phyloP scores from a whole-genome alignment of 768 basidiomycete species.

The Lactarius trivialis region DNA sequence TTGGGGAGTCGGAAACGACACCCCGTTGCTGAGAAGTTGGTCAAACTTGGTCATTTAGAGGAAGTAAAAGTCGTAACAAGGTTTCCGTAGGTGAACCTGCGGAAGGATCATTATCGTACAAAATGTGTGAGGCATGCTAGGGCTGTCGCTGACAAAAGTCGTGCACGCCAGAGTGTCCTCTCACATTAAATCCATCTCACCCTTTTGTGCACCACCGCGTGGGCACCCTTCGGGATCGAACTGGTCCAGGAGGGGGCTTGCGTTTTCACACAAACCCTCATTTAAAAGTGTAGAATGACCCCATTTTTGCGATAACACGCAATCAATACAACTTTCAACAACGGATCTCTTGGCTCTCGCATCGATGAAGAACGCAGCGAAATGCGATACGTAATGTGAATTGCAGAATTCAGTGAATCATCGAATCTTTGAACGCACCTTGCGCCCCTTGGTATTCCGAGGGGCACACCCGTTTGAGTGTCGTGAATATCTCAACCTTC shows the following conservation, averaged over 20 bases:
- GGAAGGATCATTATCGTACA: slow-evolving; percentile 64
- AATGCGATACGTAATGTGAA: too few species aligned
- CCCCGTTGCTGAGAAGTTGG: slow-evolving; percentile 42
- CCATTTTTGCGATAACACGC: slow-evolving; percentile 11
- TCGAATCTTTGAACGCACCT: slow-evolving; percentile 80
- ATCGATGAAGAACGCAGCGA: neutral
- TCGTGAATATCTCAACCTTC: slow-evolving; percentile 46
- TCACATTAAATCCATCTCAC: slow-evolving; percentile 32
- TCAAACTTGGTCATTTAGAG: slow-evolving; percentile 61
- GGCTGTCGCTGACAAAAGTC: slow-evolving; percentile 22
- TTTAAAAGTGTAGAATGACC: slow-evolving; percentile 24
- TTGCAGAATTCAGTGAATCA: slow-evolving; percentile 27
- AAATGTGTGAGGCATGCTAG: slow-evolving; percentile 19
- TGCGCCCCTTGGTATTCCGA: slow-evolving; percentile 71
- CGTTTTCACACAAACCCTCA: slow-evolving; percentile 17
- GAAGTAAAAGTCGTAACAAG: slow-evolving; percentile 81
- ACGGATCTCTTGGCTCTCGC: slow-evolving; percentile 41
- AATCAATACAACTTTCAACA: slow-evolving; percentile 43
- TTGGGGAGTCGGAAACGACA: slow-evolving; percentile 51
- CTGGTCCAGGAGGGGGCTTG: neutral
- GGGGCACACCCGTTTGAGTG: slow-evolving; percentile 74
- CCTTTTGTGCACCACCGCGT: slow-evolving; percentile 40
- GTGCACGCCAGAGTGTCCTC: slow-evolving; percentile 27
- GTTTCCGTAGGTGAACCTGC: slow-evolving; percentile 80
- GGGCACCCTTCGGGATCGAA: neutral